Conservation (phyloP, 1,284 basidiomycete species). For the Butyriboletus appendiculatus region DNA sequence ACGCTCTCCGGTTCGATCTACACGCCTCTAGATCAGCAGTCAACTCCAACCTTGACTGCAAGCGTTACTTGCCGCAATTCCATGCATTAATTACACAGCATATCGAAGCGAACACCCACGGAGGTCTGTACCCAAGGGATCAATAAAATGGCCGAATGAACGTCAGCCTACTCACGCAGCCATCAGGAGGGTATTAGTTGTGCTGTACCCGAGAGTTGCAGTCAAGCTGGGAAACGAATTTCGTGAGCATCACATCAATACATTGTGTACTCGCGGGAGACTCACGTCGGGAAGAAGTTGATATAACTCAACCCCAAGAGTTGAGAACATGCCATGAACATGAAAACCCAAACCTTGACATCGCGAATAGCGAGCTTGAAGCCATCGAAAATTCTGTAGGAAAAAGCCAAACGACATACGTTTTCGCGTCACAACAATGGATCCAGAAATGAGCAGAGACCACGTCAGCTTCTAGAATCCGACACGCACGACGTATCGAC, state of each 20-base stretch:
- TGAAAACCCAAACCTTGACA: conserved; percentile 60
- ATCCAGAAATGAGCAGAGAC: background rate
- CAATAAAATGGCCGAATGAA: background rate
- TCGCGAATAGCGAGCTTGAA: conserved; percentile 63
- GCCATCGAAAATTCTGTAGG: conserved; percentile 49
- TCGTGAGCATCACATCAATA: background rate
- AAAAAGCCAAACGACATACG: background rate
- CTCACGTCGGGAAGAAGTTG: conserved; percentile 73
- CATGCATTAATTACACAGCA: conserved; percentile 61
- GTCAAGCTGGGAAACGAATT: conserved; percentile 48
- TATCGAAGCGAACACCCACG: conserved; percentile 60
- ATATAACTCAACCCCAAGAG: conserved; percentile 68
- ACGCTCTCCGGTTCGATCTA: conserved; percentile 62
- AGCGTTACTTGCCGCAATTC: conserved; percentile 54
- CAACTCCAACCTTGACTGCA: background rate
- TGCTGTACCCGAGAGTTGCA: conserved; percentile 62
- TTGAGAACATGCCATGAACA: conserved; percentile 52
- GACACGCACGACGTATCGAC: conserved; percentile 51
- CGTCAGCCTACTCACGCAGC: conserved; percentile 50
- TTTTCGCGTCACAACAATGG: background rate
- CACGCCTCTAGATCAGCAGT: background rate
- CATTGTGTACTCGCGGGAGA: conserved; percentile 3
- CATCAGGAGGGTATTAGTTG: conserved; percentile 60
- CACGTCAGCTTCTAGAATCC: background rate
- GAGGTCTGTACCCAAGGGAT: conserved; percentile 46